Evolutionary conservation across 305 asterid genomes (phyloP).

Genomic region (Solanum hybrid): DNA sequence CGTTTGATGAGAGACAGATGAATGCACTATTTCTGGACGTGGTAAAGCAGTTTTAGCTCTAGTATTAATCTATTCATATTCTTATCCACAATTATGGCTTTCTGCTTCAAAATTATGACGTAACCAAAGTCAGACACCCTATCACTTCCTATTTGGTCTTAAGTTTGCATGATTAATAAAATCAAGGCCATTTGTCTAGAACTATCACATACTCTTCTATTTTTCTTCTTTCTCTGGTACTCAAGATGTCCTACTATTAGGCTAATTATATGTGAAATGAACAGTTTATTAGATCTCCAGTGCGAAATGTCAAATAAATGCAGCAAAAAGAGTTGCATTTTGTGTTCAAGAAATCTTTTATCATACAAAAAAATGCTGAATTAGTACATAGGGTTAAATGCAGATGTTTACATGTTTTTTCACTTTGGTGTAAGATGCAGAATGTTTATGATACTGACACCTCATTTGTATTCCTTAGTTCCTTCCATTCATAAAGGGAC

Average conservation of each 20-base stretch:
- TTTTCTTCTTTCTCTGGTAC: background rate
- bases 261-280: background rate
- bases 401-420: background rate
- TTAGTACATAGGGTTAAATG: background rate
- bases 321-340: background rate
- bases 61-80: background rate
- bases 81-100: background rate
- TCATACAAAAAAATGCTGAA: background rate
- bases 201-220: background rate
- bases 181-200: background rate
- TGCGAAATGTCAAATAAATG: background rate
- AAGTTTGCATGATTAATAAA: background rate
- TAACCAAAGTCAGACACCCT: background rate
- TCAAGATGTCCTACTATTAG: background rate
- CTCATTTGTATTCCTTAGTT: background rate
- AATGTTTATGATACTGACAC: background rate
- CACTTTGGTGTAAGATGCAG: background rate
- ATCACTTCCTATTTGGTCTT: background rate
- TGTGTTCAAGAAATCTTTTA: background rate
- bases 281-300: background rate
- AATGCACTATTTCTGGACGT: conserved; percentile 83
- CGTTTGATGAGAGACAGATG: conserved; percentile 92
- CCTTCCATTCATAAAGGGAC: background rate
- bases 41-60: conserved; percentile 36
- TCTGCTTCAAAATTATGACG: background rate